Evolutionary conservation across 2,329 filamentous ascomycete species (phyloP), one percentile per base, ranked within the genome.

Genomic region (Apiospora kogelbergensis): DNA sequence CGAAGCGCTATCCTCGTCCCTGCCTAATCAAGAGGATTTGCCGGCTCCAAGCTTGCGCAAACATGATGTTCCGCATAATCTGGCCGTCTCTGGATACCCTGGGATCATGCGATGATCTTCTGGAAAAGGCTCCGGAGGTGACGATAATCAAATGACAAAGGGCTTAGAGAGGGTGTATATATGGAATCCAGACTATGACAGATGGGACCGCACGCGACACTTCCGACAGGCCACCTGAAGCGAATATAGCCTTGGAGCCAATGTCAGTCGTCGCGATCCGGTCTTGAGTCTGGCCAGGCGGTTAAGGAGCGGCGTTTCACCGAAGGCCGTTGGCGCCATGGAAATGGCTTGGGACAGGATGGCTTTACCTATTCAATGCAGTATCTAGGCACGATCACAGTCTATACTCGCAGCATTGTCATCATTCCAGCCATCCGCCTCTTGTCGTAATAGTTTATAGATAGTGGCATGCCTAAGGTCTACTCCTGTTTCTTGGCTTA

Each of bases 201-300:
- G 26, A 37, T 37, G 53, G 53, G 20, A 60, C 53, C 20, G 53
- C 53, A 60, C 53, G 30, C 53, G 20, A 60, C 26, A 30, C 53
- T 60, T 60, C 53, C 53, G 53, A 37, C 53, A 60, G 4, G 53
- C 53, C 33, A 60, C 30, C 30, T 60, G 53, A 60, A n/a, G 53
- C 53, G 30, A 37, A 60, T 60, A 37, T 60, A 60, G 30, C 53
- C 53, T 37, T 60, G 30, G 42, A 17, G 53, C 53, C 53, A 60
- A 60, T n/a, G 53, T 37, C 53, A 60, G 30, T 37, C 53, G 30
- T 60, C 17, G 53, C 20, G 53, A 60, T 37, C 53, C 53, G 53
- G 53, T 60, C 53, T 60, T 60, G 53, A 60, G 53, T 37, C 53
- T 60, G 53, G 17, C 53, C 53, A 60, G 53, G 33, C 53, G 53